Conservation (phyloP, 371 early-diverging fungal genomes). For the Mucor saturninus region DNA sequence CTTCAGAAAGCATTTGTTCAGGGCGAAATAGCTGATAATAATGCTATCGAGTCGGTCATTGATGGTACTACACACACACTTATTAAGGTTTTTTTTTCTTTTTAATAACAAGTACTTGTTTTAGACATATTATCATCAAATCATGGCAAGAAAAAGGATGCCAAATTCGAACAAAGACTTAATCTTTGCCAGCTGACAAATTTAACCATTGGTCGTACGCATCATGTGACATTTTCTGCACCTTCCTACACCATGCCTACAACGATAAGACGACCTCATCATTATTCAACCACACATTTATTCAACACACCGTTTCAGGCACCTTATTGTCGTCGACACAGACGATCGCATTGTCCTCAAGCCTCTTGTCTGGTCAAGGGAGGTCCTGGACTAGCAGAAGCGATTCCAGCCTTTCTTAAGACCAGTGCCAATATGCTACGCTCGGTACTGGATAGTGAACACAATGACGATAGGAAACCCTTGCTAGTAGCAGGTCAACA, state of each 20-base stretch:
- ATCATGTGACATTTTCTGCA: slow-evolving; percentile 55
- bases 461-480: slow-evolving; percentile 25
- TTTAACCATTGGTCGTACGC: slow-evolving; percentile 58
- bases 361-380: slow-evolving; percentile 27
- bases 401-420: slow-evolving; percentile 61
- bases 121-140: slow-evolving; percentile 24
- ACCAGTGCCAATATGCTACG: slow-evolving; percentile 60
- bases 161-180: slow-evolving; percentile 62
- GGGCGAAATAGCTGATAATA: slow-evolving; percentile 36
- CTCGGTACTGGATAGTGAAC: slow-evolving; percentile 39
- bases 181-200: slow-evolving; percentile 67
- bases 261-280: slow-evolving; percentile 17
- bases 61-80: slow-evolving; percentile 31
- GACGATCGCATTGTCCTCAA: slow-evolving; percentile 36
- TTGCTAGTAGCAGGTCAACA: slow-evolving; percentile 52
- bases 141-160: slow-evolving; percentile 55
- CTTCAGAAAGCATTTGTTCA: slow-evolving; percentile 38
- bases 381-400: slow-evolving; percentile 54
- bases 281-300: slow-evolving; percentile 25
- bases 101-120: background rate
- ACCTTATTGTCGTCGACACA: slow-evolving; percentile 49
- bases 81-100: background rate
- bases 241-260: slow-evolving; percentile 31
- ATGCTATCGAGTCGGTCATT: slow-evolving; percentile 55
- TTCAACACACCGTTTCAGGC: slow-evolving; percentile 31